Evolutionary conservation across 1,284 basidiomycete species (phyloP).

Genomic region (Tilletia caries): DNA sequence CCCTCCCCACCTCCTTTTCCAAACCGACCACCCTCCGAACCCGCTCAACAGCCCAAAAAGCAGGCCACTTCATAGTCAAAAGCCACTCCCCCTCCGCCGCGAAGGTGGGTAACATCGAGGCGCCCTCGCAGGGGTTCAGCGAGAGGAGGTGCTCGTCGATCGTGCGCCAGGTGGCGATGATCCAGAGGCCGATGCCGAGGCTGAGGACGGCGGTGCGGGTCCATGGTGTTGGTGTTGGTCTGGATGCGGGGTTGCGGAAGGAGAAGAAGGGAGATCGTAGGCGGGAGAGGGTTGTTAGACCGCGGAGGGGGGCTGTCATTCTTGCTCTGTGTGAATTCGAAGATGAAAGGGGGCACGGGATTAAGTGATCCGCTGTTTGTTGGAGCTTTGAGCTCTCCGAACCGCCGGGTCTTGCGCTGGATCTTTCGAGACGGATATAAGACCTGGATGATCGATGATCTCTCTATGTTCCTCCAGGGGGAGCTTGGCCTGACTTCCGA

Average conservation of each 20-base stretch:
- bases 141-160: background rate
- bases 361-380: too few relatives aligned
- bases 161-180: background rate
- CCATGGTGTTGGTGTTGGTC: background rate
- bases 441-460: too few relatives aligned
- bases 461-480: too few relatives aligned
- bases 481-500: too few relatives aligned
- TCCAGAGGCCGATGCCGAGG: background rate
- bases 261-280: background rate
- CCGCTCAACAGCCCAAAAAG: constrained; percentile 17
- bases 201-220: background rate
- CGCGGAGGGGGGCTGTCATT: too few relatives aligned
- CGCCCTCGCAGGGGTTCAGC: constrained; percentile 24
- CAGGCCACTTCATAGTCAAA: constrained; percentile 36
- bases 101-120: constrained; percentile 49
- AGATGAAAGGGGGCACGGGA: too few relatives aligned
- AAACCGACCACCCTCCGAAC: background rate
- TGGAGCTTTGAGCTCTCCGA: too few relatives aligned
- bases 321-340: too few relatives aligned
- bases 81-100: constrained; percentile 38
- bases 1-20: background rate
- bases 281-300: too few relatives aligned
- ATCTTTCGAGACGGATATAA: too few relatives aligned
- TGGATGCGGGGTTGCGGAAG: background rate
- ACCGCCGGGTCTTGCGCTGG: too few relatives aligned